A percentile compares a stretch with the other conserved stretches of the same genome.
phyloP scores from a whole-genome alignment of 352 stramenopile genomes.

The Blastocystis hominis region DNA sequence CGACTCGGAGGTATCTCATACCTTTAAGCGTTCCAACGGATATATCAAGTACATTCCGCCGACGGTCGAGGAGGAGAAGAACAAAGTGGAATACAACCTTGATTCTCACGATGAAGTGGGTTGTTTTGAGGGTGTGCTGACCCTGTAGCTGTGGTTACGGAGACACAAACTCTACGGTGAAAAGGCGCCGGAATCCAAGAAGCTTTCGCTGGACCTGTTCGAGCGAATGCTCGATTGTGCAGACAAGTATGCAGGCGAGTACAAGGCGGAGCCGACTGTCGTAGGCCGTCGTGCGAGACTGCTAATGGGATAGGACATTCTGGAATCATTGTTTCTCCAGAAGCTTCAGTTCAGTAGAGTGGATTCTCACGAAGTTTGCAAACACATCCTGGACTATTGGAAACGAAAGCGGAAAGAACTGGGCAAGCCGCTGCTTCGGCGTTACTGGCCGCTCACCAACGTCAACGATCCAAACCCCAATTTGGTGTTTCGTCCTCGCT shows the following conservation, averaged over 20 bases:
- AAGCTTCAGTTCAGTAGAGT: conserved; percentile 41
- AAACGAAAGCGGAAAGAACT: conserved; percentile 79
- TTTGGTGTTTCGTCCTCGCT: conserved; percentile 86
- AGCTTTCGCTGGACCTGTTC: conserved; percentile 56
- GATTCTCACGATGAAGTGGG: conserved; percentile 59
- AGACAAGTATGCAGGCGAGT: conserved; percentile 57
- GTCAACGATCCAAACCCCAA: conserved; percentile 90
- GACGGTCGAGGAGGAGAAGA: conserved; percentile 11
- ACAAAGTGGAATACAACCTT: conserved; percentile 59
- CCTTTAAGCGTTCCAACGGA: conserved; percentile 32
- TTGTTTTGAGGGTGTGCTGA: neutral
- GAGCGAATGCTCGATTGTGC: conserved; percentile 59
- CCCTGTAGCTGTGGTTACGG: conserved; percentile 43
- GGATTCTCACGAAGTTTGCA: conserved; percentile 60
- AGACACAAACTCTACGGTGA: conserved; percentile 55
- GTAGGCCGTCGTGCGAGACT: neutral
- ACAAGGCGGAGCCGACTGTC: conserved; percentile 27
- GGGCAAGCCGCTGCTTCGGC: conserved; percentile 80
- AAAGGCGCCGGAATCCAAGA: conserved; percentile 29
- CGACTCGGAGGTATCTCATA: conserved; percentile 16
- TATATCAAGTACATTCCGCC: conserved; percentile 56
- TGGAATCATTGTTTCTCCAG: conserved; percentile 34
- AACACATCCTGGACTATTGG: conserved; percentile 88
- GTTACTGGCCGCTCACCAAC: conserved; percentile 86
- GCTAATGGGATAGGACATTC: conserved; percentile 16